Conservation (phyloP, 176 grass and related monocot species). For the Calamus simplicifolius region DNA sequence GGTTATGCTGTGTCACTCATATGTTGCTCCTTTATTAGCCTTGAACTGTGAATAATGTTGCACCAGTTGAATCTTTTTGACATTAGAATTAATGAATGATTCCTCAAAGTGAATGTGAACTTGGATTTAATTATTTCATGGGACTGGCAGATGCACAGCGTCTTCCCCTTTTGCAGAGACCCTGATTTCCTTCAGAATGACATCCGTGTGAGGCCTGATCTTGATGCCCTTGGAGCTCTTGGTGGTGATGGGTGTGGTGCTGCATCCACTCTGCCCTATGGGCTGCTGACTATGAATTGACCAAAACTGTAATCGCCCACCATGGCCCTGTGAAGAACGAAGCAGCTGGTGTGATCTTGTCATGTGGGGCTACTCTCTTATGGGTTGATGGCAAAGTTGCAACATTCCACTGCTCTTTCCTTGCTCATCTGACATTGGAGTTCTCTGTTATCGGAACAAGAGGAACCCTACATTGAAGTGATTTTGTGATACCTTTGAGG, state of each 20-base stretch:
- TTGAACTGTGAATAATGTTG: too few relatives aligned
- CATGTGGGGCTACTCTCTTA: conserved; percentile 42
- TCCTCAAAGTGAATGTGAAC: too few relatives aligned
- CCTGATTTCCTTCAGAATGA: conserved; percentile 73
- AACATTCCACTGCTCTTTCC: conserved; percentile 60
- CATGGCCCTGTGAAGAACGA: conserved; percentile 35
- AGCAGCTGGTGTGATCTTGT: conserved; percentile 44
- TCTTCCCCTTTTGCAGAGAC: conserved; percentile 29
- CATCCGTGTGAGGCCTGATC: conserved; percentile 74
- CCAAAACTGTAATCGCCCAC: conserved; percentile 33
- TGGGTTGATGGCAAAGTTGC: conserved; percentile 45
- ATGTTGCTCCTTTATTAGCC: too few relatives aligned
- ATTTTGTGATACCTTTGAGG: conserved; percentile 62
- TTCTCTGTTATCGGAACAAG: conserved; percentile 44
- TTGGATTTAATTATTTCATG: too few relatives aligned
- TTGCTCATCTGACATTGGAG: conserved; percentile 49
- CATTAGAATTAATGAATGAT: too few relatives aligned
- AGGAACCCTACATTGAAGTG: conserved; percentile 44
- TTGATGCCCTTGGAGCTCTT: conserved; percentile 62
- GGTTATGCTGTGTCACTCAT: too few relatives aligned
- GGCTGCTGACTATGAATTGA: conserved; percentile 52
- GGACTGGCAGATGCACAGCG: conserved; percentile 44
- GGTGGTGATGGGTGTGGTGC: conserved; percentile 70
- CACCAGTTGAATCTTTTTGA: too few relatives aligned
- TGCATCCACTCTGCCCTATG: conserved; percentile 59